Base-by-base conservation (phyloP, 257 asterid species). In the Echium plantagineum region DNA sequence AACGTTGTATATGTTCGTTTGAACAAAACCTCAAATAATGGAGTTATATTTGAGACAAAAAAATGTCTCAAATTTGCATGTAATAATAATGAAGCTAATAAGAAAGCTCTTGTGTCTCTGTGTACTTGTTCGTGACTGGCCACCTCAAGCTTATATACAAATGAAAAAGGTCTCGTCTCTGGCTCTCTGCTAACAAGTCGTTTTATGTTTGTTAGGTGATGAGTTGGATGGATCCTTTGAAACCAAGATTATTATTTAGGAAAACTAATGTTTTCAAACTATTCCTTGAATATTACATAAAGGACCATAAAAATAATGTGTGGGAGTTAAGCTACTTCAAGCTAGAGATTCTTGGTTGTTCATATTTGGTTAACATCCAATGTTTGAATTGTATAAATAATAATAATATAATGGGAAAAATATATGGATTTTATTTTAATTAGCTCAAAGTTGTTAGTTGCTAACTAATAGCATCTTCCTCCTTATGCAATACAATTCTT, bases 201-300 rank as follows among this genome's bases (percentile, higher is more conserved):
- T 78, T 86, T 72, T 86, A 66, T 75, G 49, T 57, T 62, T 18
- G 89, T 86, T 86, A 80, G 97, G 94, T 86, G 68, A 86, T 73
- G 59, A 77, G 54, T 30, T 35, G 63, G 30, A 64, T 63, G 67
- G 62, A 64, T 67, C 54, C 90, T 76, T 86, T 51, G 62, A 74
- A 61, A 30, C 18, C 55, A 81, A 71, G 72, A 47, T 48, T 59
- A 47, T 48, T 59, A 53, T 63, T 62, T 38, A 6, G 58, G 46
- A 55, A 12, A 74, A 47, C 62, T 18, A 19, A 12, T 24, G 55
- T 52, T 62, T 70, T 59, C 63, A 31, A 28, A 42, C 62, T 53
- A 51, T 77, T 67, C 61, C 73, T 58, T 77, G 60, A 66, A 62
- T 59, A 16, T 64, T 74, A 67, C 80, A 71, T 66, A 63, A 77